These are phyloP conservation scores for Nothopassalora personata DNA, from an alignment of 2,329 filamentous ascomycete species.

Conservation along the genomic window DNA sequence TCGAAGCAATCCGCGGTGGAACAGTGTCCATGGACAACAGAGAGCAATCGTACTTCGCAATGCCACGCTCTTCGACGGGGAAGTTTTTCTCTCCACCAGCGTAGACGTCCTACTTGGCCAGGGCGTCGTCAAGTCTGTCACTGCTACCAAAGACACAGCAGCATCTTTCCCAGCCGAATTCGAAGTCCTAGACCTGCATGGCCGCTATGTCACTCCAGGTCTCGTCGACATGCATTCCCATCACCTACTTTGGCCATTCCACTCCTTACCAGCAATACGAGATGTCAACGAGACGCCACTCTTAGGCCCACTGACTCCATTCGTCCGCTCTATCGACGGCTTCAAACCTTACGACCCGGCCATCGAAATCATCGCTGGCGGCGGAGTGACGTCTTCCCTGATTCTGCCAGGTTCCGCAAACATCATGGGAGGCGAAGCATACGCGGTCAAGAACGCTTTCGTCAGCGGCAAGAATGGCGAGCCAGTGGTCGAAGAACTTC, in stretches of 20 bases:
- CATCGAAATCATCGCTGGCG: neutral
- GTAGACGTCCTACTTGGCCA: neutral
- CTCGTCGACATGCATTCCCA: slow-evolving; percentile 3
- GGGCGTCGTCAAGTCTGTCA: no score
- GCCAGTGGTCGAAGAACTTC: neutral
- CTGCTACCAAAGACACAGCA: neutral
- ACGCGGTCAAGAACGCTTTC: slow-evolving; percentile 1
- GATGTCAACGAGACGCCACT: slow-evolving; percentile 2
- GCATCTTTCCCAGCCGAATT: neutral
- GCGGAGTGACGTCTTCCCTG: neutral
- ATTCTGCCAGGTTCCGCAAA: slow-evolving; percentile 2
- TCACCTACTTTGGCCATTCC: slow-evolving; percentile 1
- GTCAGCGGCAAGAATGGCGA: slow-evolving; percentile 1
- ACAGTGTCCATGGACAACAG: neutral
- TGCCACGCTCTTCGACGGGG: neutral
- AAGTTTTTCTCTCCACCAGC: neutral
- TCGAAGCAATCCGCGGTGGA: no score
- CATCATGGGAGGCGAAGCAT: slow-evolving; percentile 4
- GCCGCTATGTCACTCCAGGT: slow-evolving; percentile 1
- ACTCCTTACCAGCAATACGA: neutral
- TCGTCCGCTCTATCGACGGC: slow-evolving; percentile 3
- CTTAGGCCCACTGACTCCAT: slow-evolving; percentile 1
- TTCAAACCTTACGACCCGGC: slow-evolving; percentile 3
- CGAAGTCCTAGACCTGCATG: neutral
- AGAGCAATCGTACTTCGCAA: neutral